Percentiles rank a stretch among this genome's conserved stretches.
phyloP scores from a whole-genome alignment of 2,329 filamentous ascomycete species.

The Zymoseptoria ardabiliae region DNA sequence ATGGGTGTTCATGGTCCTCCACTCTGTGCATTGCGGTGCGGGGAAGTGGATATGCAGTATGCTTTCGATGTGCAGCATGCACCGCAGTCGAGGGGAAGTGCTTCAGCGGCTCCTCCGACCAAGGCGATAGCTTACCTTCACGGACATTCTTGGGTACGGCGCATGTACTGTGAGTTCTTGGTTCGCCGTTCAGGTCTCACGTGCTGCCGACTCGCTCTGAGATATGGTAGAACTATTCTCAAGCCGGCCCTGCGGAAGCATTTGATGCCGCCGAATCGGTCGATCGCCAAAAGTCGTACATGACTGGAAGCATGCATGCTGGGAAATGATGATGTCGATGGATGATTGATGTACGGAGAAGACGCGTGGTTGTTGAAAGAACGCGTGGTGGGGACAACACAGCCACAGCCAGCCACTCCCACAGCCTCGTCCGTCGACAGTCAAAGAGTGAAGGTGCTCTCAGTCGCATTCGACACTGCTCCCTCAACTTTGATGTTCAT shows the following conservation, averaged over 20 bases:
- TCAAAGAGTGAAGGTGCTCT: not conserved
- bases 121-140: not conserved
- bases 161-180: not conserved
- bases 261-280: too few relatives aligned
- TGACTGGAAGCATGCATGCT: too few relatives aligned
- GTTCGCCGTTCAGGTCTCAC: too few relatives aligned
- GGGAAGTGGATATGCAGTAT: not conserved
- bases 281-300: too few relatives aligned
- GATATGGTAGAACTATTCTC: too few relatives aligned
- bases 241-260: too few relatives aligned
- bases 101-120: not conserved
- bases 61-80: not conserved
- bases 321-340: not conserved
- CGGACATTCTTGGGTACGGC: not conserved
- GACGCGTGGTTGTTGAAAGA: too few relatives aligned
- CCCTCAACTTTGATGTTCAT: not conserved
- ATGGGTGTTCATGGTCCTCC: not conserved
- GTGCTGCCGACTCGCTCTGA: too few relatives aligned
- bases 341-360: not conserved
- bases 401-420: not conserved
- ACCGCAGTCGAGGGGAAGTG: not conserved
- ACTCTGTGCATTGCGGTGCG: not conserved
- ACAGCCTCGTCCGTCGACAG: not conserved
- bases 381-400: not conserved
- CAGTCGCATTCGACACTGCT: not conserved